phyloP scores from a whole-genome alignment of 345 rosid species.

The Corymbia maculata region DNA sequence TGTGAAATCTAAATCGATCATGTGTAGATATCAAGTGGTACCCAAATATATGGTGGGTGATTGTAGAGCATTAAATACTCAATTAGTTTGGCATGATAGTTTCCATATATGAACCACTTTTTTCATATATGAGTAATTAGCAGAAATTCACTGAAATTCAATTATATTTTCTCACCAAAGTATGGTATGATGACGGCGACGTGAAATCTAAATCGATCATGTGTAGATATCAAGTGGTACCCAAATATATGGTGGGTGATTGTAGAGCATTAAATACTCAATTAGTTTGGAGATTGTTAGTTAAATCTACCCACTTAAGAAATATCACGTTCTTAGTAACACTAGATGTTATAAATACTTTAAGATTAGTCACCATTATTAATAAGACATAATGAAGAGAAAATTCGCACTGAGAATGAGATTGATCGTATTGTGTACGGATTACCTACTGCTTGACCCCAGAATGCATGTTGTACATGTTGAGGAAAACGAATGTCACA shows the following conservation, averaged over 20 bases:
- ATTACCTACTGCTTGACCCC: background rate
- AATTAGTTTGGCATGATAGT: background rate
- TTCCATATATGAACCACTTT: background rate
- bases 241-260: fast-evolving
- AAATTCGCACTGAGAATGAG: background rate
- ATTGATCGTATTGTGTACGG: background rate
- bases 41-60: fast-evolving
- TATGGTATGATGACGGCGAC: background rate
- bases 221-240: background rate
- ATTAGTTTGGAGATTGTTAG: background rate
- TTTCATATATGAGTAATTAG: background rate
- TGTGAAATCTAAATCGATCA: background rate
- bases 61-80: background rate
- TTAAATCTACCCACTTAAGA: background rate
- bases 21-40: background rate
- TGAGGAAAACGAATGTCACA: background rate
- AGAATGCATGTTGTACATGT: background rate
- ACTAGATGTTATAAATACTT: background rate
- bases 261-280: background rate
- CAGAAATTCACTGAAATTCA: background rate
- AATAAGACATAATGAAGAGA: background rate
- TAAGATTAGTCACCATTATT: background rate
- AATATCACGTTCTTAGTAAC: background rate
- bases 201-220: background rate
- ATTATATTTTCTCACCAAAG: background rate